Conservation (phyloP, 2,329 filamentous ascomycete genomes). For the Plectosphaerella sp. region DNA sequence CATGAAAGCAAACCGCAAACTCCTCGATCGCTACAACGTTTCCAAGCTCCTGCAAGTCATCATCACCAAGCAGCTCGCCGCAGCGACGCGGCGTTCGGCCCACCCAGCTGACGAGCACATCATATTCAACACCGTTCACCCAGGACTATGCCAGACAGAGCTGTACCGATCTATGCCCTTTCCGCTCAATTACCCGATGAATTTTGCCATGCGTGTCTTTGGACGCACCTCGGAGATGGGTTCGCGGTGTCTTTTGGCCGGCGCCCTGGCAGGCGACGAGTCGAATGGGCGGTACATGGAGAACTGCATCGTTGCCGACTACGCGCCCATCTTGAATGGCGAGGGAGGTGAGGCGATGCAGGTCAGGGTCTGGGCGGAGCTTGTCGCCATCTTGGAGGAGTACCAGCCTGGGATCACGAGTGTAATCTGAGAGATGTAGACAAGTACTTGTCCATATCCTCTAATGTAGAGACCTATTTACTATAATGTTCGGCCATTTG, state of each 20-base stretch:
- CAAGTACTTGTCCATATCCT: no score
- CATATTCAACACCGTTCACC: conserved; percentile 31
- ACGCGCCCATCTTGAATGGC: conserved; percentile 20
- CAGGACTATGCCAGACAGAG: conserved; percentile 34
- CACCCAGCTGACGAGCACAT: conserved; percentile 17
- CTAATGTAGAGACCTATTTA: no score
- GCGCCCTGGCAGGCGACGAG: conserved; percentile 28
- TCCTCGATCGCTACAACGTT: conserved; percentile 27
- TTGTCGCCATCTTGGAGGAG: background rate
- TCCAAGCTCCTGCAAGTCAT: conserved; percentile 29
- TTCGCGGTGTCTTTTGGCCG: conserved; percentile 30
- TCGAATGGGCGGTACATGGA: conserved; percentile 36
- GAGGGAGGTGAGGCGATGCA: conserved; percentile 29
- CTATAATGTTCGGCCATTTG: no score
- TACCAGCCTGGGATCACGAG: background rate
- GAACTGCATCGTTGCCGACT: conserved; percentile 21
- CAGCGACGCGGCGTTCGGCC: conserved; percentile 19
- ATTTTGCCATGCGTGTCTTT: conserved; percentile 14
- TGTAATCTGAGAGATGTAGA: background rate
- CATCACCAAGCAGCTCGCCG: conserved; percentile 26
- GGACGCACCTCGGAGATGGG: conserved; percentile 32
- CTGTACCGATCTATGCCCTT: conserved; percentile 28
- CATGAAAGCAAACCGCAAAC: conserved; percentile 19
- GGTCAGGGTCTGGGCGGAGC: conserved; percentile 34
- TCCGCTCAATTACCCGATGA: conserved; percentile 18